Conservation (phyloP, 2,329 filamentous ascomycete species). For the Coleophoma crateriformis region DNA sequence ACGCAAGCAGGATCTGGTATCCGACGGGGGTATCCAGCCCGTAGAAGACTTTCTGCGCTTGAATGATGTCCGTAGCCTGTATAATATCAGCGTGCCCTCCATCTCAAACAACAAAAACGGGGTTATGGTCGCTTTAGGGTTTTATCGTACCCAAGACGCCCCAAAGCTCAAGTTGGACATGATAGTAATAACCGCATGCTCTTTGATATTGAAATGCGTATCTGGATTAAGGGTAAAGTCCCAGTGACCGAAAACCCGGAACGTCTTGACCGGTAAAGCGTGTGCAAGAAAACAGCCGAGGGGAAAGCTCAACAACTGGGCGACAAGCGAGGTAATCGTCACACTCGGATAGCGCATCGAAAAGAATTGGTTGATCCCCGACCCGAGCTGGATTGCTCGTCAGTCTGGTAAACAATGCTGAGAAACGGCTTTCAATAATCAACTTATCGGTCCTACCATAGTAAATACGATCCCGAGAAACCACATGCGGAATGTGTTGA, state of each 20-base stretch:
- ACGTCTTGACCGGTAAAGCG: neutral
- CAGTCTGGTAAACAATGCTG: neutral
- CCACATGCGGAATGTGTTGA: slow-evolving; percentile 61
- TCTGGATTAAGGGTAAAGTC: slow-evolving; percentile 54
- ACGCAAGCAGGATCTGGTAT: neutral
- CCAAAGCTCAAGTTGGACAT: slow-evolving; percentile 45
- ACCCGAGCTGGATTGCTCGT: neutral
- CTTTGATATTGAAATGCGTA: slow-evolving; percentile 58
- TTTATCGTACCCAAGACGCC: slow-evolving; percentile 28
- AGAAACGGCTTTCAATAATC: neutral
- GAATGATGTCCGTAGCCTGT: slow-evolving; percentile 8
- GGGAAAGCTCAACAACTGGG: slow-evolving; percentile 4
- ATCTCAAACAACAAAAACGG: slow-evolving; percentile 10
- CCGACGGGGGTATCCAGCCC: slow-evolving; percentile 30
- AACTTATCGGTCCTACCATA: neutral
- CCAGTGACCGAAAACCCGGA: slow-evolving; percentile 38
- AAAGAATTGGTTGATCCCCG: slow-evolving; percentile 4
- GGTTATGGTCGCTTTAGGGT: slow-evolving; percentile 16
- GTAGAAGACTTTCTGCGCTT: slow-evolving; percentile 14
- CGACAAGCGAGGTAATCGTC: slow-evolving; percentile 4
- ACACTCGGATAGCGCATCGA: slow-evolving; percentile 4
- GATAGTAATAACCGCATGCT: slow-evolving; percentile 59
- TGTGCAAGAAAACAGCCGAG: slow-evolving; percentile 54
- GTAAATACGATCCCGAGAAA: slow-evolving; percentile 42
- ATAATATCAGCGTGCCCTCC: neutral